These are phyloP conservation scores for Lineolata rhizophorae DNA, from an alignment of 495 filamentous ascomycete genomes.

Conservation along the genomic window DNA sequence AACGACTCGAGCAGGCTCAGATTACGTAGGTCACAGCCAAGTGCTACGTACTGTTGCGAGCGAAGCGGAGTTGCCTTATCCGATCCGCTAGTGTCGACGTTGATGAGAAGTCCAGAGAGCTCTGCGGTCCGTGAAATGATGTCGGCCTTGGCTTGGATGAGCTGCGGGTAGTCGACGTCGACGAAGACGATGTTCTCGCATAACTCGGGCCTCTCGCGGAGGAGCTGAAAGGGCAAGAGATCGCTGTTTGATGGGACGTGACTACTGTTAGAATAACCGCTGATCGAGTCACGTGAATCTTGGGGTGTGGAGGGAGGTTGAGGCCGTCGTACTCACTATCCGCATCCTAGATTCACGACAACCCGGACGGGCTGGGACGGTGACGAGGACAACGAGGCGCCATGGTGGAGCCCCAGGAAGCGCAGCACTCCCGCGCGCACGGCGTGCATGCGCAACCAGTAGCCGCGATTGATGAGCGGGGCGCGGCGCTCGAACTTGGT, in stretches of 20 bases:
- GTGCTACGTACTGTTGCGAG: conserved; percentile 49
- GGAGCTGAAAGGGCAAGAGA: conserved; percentile 70
- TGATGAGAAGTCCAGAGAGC: conserved; percentile 25
- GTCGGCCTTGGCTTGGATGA: conserved; percentile 53
- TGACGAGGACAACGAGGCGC: no score
- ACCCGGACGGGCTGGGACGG: no score
- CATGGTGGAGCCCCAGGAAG: no score
- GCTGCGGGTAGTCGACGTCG: conserved; percentile 68
- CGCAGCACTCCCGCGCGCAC: conserved; percentile 47
- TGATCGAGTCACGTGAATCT: not conserved
- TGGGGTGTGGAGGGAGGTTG: not conserved
- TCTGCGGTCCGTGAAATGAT: conserved; percentile 38
- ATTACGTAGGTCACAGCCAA: conserved; percentile 66
- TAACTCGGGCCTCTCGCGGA: conserved; percentile 33
- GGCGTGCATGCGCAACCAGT: conserved; percentile 66
- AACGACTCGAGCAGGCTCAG: conserved; percentile 31
- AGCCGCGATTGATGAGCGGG: conserved; percentile 73
- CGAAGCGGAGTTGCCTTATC: conserved; percentile 19
- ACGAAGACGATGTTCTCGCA: conserved; percentile 44
- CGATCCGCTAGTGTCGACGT: conserved; percentile 2
- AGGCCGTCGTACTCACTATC: no score
- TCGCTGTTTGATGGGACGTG: conserved; percentile 33
- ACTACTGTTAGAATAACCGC: not conserved
- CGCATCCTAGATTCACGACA: conserved; percentile 73
- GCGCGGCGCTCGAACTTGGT: conserved; percentile 58